Percentiles rank a stretch among this genome's conserved stretches.
phyloP scores from a whole-genome alignment of 176 grass and related monocot species.

The Cocos nucifera region DNA sequence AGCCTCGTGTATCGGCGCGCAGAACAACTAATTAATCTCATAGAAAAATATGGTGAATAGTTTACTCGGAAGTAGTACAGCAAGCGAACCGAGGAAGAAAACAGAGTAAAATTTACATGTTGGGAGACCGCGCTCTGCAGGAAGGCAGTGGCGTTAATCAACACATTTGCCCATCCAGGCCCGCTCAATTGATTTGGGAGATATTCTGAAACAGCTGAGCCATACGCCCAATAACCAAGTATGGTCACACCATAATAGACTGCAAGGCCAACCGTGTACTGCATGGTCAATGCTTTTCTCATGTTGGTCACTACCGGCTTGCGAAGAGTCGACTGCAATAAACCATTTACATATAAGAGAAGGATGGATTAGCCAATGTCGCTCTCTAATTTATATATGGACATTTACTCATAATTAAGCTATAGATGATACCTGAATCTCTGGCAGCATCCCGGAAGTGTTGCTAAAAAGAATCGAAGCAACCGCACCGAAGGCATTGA shows the following conservation, averaged over 20 bases:
- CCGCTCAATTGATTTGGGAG: conserved; percentile 56
- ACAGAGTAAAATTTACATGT: conserved; percentile 30
- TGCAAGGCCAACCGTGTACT: conserved; percentile 47
- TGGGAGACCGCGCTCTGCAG: conserved; percentile 74
- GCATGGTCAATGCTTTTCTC: conserved; percentile 54
- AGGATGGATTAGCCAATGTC: too few relatives aligned
- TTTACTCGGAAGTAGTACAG: too few relatives aligned
- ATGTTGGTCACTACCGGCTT: conserved; percentile 49
- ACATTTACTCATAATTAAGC: too few relatives aligned
- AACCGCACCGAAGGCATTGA: conserved; percentile 58
- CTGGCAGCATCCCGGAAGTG: conserved; percentile 71
- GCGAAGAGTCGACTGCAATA: conserved; percentile 52
- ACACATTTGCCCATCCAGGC: conserved; percentile 53
- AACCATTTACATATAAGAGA: too few relatives aligned
- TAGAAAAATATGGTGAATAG: neutral
- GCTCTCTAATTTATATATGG: too few relatives aligned
- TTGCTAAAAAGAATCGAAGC: conserved; percentile 82
- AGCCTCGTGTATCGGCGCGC: conserved; percentile 70
- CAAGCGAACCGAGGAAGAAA: too few relatives aligned
- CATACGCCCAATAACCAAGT: conserved; percentile 87
- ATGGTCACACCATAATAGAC: conserved; percentile 68
- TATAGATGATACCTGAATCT: conserved; percentile 45
- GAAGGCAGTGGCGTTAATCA: conserved; percentile 72
- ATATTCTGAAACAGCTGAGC: conserved; percentile 61
- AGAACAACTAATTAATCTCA: conserved; percentile 55